Evolutionary conservation across 345 rosid genomes (phyloP).

Genomic region (Hibiscus syriacus): DNA sequence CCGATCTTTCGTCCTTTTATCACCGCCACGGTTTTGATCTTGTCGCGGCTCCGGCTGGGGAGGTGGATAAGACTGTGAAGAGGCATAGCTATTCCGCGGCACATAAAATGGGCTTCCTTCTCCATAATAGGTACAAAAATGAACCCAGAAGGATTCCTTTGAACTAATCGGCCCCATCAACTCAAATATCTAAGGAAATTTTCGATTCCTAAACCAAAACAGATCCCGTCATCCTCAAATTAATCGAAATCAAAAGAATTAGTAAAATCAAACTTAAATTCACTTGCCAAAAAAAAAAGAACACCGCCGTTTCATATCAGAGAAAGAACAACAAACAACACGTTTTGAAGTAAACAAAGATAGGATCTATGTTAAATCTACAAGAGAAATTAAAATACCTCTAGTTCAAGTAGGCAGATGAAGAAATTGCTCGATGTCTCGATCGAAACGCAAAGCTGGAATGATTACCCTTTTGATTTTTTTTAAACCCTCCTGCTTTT

Average conservation of each 20-base stretch:
- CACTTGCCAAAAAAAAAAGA: no score
- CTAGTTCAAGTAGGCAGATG: background rate
- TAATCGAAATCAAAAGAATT: no score
- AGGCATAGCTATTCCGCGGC: conserved; percentile 25
- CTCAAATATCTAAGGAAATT: conserved; percentile 10
- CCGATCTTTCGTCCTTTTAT: conserved; percentile 52
- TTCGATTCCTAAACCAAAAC: conserved; percentile 2
- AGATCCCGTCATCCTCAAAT: background rate
- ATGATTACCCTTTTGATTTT: no score
- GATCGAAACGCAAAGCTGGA: no score
- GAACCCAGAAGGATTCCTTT: no score
- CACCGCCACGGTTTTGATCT: conserved; percentile 16
- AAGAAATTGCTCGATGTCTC: no score
- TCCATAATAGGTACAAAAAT: no score
- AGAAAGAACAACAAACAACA: background rate
- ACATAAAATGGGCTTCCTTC: conserved; percentile 36
- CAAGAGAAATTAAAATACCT: background rate
- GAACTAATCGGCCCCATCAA: conserved; percentile 72
- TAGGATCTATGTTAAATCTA: background rate
- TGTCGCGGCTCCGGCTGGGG: no score
- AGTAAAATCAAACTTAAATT: no score
- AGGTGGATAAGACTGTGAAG: no score
- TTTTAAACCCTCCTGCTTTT: no score
- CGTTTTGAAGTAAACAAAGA: background rate
- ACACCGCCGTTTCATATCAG: background rate